Evolutionary conservation across 140 eudicot species (phyloP).

Genomic region (Anethum foeniculum): DNA sequence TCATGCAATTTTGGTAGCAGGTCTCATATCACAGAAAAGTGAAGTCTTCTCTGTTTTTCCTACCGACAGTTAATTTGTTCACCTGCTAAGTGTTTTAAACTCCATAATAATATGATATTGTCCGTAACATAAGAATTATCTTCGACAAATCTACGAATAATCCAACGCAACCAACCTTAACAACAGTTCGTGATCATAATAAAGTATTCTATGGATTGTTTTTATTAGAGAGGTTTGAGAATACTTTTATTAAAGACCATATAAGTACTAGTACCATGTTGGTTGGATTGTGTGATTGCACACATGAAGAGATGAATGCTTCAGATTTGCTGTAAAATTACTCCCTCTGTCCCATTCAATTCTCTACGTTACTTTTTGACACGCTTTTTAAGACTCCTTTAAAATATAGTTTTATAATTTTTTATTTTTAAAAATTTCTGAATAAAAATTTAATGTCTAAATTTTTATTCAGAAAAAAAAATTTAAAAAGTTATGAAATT

Average conservation of each 20-base stretch:
- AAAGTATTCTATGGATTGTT: not conserved
- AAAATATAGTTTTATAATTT: no score
- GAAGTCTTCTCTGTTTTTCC: not conserved
- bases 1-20: not conserved
- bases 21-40: not conserved
- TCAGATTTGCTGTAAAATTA: not conserved
- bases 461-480: no score
- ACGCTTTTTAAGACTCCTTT: no score
- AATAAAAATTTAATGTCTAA: no score
- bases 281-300: conserved; percentile 7
- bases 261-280: not conserved
- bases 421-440: no score
- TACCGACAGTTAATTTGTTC: not conserved
- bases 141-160: no score
- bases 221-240: not conserved
- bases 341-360: no score
- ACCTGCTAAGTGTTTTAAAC: no score
- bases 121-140: no score
- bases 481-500: no score
- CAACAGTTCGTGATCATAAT: not conserved
- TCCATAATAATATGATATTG: no score
- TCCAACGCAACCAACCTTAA: not conserved
- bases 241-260: not conserved
- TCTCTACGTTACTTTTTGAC: no score
- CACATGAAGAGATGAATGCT: not conserved